Conservation (phyloP, 2,329 filamentous ascomycete species). For the Phaeomoniella chlamydospora region DNA sequence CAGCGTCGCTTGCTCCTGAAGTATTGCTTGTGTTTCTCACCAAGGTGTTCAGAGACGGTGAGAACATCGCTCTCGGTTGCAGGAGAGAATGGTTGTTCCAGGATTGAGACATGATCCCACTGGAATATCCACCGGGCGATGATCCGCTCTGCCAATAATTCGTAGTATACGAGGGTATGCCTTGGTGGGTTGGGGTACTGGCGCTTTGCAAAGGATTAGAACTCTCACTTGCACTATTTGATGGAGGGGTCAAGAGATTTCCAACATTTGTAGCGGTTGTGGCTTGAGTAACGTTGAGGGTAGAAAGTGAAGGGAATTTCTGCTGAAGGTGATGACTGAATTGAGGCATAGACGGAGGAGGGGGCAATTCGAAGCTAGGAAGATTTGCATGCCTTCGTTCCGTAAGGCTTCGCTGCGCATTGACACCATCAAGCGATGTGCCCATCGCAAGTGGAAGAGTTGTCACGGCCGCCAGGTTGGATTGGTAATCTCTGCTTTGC, state of each 20-base stretch:
- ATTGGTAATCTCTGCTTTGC: constrained; percentile 27
- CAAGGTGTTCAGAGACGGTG: constrained; percentile 38
- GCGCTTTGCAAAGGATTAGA: constrained; percentile 47
- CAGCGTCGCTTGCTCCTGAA: constrained; percentile 44
- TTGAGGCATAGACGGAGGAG: constrained; percentile 38
- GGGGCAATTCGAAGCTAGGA: constrained; percentile 54
- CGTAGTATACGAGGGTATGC: constrained; percentile 42
- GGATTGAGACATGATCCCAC: constrained; percentile 29
- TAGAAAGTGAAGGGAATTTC: constrained; percentile 30
- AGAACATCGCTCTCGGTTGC: constrained; percentile 38
- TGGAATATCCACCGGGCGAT: constrained; percentile 38
- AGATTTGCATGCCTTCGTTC: constrained; percentile 58
- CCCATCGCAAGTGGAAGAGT: constrained; percentile 48
- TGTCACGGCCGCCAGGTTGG: constrained; percentile 49
- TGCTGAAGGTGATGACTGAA: constrained; percentile 28
- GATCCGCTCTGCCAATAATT: constrained; percentile 48
- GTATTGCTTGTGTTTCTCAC: constrained; percentile 40
- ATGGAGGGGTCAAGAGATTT: constrained; percentile 48
- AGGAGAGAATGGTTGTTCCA: constrained; percentile 27
- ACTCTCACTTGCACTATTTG: constrained; percentile 38
- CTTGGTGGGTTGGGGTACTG: constrained; percentile 41
- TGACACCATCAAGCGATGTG: constrained; percentile 45
- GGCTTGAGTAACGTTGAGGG: constrained; percentile 23
- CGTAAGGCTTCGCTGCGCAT: constrained; percentile 51
- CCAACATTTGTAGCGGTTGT: constrained; percentile 41